These are phyloP conservation scores for Calonectria montana DNA, from an alignment of 2,329 filamentous ascomycete genomes.

Conservation along the genomic window DNA sequence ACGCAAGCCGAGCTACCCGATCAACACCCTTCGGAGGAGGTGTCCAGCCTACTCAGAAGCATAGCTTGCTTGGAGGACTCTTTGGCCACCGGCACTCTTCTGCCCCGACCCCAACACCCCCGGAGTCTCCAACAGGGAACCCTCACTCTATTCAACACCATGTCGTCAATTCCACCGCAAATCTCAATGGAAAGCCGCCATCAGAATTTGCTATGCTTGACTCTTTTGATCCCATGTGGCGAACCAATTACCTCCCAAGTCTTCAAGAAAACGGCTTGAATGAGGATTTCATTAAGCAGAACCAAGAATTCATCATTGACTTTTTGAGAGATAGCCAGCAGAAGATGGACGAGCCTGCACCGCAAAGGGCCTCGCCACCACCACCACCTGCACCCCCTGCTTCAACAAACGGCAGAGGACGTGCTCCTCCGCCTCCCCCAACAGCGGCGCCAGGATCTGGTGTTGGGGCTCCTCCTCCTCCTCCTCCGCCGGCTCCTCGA, in stretches of 20 bases:
- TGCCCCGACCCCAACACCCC: conserved; percentile 67
- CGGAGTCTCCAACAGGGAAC: conserved; percentile 65
- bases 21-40: conserved; percentile 78
- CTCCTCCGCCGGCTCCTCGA: conserved; percentile 41
- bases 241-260: conserved; percentile 74
- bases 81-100: conserved; percentile 73
- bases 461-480: conserved; percentile 45
- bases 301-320: conserved; percentile 76
- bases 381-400: conserved; percentile 40
- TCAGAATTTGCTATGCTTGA: conserved; percentile 73
- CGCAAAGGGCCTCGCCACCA: conserved; percentile 32
- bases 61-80: conserved; percentile 68
- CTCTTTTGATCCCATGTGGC: conserved; percentile 73
- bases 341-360: conserved; percentile 41
- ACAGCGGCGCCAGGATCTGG: conserved; percentile 39
- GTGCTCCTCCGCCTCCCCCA: conserved; percentile 53
- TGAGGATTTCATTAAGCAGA: conserved; percentile 75
- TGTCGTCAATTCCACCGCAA: conserved; percentile 56
- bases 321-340: conserved; percentile 70
- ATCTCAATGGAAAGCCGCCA: conserved; percentile 56
- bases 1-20: conserved; percentile 88
- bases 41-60: conserved; percentile 53
- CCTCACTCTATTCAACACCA: conserved; percentile 49
- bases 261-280: conserved; percentile 71
- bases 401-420: conserved; percentile 47